A percentile compares a stretch with the other conserved stretches of the same genome.
Evolutionary conservation across 306 rosid species (phyloP).

Genomic region (Trifolium repens): DNA sequence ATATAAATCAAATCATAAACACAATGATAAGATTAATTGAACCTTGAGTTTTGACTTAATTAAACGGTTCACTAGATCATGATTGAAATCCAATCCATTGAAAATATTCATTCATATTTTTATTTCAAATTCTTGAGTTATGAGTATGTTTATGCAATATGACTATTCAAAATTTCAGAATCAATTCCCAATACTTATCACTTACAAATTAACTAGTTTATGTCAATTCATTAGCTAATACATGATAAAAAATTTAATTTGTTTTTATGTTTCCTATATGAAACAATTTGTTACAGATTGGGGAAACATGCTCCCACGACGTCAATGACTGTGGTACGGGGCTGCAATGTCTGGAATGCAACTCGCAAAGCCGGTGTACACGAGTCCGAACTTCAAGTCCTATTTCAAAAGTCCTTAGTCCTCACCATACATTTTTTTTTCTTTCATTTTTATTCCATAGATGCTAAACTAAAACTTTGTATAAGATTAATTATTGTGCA

Average conservation of each 20-base stretch:
- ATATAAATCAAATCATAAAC: no score
- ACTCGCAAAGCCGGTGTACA: slow-evolving; percentile 42
- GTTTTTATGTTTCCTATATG: not conserved
- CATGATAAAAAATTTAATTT: not conserved
- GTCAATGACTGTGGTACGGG: slow-evolving; percentile 44
- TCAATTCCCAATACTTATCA: no score
- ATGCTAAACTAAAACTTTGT: not conserved
- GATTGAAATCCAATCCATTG: no score
- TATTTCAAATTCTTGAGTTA: no score
- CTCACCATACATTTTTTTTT: not conserved
- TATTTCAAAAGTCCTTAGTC: slow-evolving; percentile 36
- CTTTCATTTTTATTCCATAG: not conserved
- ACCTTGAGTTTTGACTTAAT: no score
- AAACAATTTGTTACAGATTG: slow-evolving; percentile 36
- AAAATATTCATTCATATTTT: no score
- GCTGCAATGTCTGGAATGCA: slow-evolving; percentile 40
- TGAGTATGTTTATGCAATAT: no score
- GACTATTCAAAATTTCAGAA: no score
- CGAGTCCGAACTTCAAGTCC: slow-evolving; percentile 43
- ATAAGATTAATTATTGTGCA: slow-evolving; percentile 3
- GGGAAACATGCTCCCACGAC: slow-evolving; percentile 42
- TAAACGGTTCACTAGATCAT: no score
- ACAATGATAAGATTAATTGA: no score
- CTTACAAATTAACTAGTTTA: no score
- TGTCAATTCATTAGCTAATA: not conserved